Percentiles rank a stretch among this genome's conserved stretches.
Evolutionary conservation across 352 stramenopile genomes (phyloP).

Genomic region (Pythium rishiriense): DNA sequence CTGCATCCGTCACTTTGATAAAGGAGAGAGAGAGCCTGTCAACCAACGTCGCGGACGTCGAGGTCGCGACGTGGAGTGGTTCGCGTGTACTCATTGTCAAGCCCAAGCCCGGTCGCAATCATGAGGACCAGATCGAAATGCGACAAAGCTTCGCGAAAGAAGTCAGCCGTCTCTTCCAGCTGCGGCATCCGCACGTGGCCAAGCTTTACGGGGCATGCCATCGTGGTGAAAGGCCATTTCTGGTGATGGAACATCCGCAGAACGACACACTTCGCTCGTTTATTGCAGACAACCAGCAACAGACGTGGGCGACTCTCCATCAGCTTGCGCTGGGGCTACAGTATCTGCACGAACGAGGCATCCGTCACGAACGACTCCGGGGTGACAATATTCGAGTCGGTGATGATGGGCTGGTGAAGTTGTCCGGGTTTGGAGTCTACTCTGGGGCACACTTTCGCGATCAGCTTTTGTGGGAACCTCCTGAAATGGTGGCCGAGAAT

Average conservation of each 20-base stretch:
- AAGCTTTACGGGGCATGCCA: slow-evolving; percentile 19
- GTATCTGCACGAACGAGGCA: slow-evolving; percentile 63
- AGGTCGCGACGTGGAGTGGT: background rate
- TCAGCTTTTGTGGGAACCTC: slow-evolving; percentile 17
- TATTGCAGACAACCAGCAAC: slow-evolving; percentile 18
- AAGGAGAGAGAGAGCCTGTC: background rate
- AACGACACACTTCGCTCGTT: slow-evolving; percentile 8
- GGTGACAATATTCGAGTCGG: slow-evolving; percentile 26
- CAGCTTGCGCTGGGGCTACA: slow-evolving; percentile 48
- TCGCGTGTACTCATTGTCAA: background rate
- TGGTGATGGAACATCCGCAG: slow-evolving; percentile 10
- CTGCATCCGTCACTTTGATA: background rate
- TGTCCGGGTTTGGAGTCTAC: slow-evolving; percentile 15
- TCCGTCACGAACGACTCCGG: slow-evolving; percentile 24
- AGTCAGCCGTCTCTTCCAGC: background rate
- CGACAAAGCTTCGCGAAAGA: background rate
- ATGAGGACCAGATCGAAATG: slow-evolving; percentile 22
- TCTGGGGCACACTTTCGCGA: background rate
- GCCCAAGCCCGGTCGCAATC: too few species aligned
- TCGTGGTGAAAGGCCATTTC: background rate
- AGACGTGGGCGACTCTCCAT: slow-evolving; percentile 34
- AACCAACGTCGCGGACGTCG: background rate
- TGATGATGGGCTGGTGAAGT: slow-evolving; percentile 19
- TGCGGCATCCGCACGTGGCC: slow-evolving; percentile 15
- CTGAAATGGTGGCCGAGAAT: slow-evolving; percentile 17